Evolutionary conservation across 306 rosid genomes (phyloP).

Genomic region (Macrotyloma uniflorum): DNA sequence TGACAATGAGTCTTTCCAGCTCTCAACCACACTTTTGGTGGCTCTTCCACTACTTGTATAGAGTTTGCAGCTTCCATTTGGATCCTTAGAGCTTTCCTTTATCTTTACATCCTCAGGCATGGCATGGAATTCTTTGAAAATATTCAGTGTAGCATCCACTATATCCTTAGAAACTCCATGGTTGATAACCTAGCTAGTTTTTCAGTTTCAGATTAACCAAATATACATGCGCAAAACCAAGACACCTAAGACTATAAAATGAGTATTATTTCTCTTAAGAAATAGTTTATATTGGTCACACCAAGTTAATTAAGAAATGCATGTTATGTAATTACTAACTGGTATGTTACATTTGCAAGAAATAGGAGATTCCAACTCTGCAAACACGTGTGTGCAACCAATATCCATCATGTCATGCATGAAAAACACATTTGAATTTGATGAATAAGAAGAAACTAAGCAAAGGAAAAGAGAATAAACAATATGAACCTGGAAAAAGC

Average conservation of each 20-base stretch:
- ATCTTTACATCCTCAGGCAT: conserved; percentile 43
- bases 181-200: conserved; percentile 53
- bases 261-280: too few relatives aligned
- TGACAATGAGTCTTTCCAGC: conserved; percentile 67
- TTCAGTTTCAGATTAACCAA: background rate
- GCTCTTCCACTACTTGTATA: conserved; percentile 68
- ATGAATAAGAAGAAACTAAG: too few relatives aligned
- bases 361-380: too few relatives aligned
- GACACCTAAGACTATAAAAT: too few relatives aligned
- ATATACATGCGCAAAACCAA: too few relatives aligned
- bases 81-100: conserved; percentile 60
- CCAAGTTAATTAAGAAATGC: too few relatives aligned
- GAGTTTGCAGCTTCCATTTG: conserved; percentile 51
- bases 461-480: background rate
- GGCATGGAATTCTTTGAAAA: conserved; percentile 43
- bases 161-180: conserved; percentile 62
- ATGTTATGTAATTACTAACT: too few relatives aligned
- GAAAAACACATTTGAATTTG: too few relatives aligned
- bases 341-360: too few relatives aligned
- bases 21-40: conserved; percentile 39
- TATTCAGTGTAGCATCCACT: conserved; percentile 40
- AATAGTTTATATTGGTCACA: too few relatives aligned
- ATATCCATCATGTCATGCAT: too few relatives aligned
- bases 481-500: conserved; percentile 68
- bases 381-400: too few relatives aligned